Percentiles rank a stretch among this genome's conserved stretches.
These are phyloP conservation scores for Plantago elongata DNA, from an alignment of 257 asterid genomes.

Conservation along the genomic window DNA sequence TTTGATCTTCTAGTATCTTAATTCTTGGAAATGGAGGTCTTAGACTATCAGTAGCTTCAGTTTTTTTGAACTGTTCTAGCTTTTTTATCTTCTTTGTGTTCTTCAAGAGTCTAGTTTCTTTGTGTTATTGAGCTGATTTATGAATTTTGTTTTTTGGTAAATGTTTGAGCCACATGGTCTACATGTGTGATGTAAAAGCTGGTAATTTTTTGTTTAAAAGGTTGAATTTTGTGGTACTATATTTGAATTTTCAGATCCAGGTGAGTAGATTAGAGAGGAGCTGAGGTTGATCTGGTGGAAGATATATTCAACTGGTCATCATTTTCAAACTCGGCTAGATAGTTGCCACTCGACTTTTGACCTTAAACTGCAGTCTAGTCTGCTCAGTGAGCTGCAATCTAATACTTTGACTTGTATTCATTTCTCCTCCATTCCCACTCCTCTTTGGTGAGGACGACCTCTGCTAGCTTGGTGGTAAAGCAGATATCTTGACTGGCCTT, in stretches of 20 bases:
- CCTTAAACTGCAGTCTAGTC: conserved; percentile 9
- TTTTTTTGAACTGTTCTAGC: neutral
- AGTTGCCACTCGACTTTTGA: conserved; percentile 24
- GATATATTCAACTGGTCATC: conserved; percentile 16
- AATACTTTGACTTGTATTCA: conserved; percentile 31
- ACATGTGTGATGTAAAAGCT: neutral
- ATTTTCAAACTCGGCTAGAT: conserved; percentile 32
- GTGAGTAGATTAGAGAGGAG: conserved; percentile 22
- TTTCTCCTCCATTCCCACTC: conserved; percentile 13
- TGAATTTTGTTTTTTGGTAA: too few relatives aligned
- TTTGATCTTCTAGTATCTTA: neutral
- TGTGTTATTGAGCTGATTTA: too few relatives aligned
- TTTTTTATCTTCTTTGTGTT: too few relatives aligned
- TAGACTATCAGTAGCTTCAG: neutral
- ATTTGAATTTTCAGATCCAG: conserved; percentile 40
- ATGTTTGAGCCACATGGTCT: too few relatives aligned
- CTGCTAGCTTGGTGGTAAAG: conserved; percentile 15
- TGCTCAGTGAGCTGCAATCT: conserved; percentile 18
- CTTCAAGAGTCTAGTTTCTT: too few relatives aligned
- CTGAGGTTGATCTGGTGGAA: conserved; percentile 21
- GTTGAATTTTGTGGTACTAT: conserved; percentile 12
- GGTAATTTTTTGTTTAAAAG: neutral
- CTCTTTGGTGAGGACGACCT: neutral
- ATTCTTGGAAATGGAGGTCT: too few relatives aligned
- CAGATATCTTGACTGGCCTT: conserved; percentile 18